phyloP scores from a whole-genome alignment of 176 grass and related monocot genomes.

The Elaeis guineensis region DNA sequence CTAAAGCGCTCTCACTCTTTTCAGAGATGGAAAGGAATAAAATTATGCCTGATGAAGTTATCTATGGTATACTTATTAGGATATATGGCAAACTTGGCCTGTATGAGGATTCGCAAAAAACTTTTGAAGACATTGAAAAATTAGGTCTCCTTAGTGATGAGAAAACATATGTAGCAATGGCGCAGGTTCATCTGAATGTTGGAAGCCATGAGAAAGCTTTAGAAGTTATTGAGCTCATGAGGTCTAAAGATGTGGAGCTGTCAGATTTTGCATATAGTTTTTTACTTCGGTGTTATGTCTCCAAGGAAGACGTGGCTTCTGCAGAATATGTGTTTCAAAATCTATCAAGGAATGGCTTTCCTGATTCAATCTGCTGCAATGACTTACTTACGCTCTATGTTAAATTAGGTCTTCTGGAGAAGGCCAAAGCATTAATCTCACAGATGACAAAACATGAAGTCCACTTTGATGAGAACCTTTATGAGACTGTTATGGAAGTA shows the following conservation, averaged over 20 bases:
- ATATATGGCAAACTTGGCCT: conserved; percentile 79
- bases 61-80: conserved; percentile 86
- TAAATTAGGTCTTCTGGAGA: conserved; percentile 52
- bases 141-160: conserved; percentile 47
- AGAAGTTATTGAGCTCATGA: conserved; percentile 58
- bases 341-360: conserved; percentile 30
- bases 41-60: conserved; percentile 70
- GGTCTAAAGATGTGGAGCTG: conserved; percentile 38
- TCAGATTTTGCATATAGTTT: conserved; percentile 49
- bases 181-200: conserved; percentile 62
- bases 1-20: conserved; percentile 70
- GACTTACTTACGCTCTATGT: conserved; percentile 65
- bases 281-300: conserved; percentile 62
- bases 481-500: conserved; percentile 65
- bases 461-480: conserved; percentile 55
- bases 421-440: conserved; percentile 51
- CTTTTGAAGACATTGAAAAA: conserved; percentile 59
- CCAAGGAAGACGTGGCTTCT: conserved; percentile 49
- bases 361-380: conserved; percentile 52
- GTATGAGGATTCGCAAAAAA: conserved; percentile 55
- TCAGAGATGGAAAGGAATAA: conserved; percentile 57
- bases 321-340: conserved; percentile 58
- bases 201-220: conserved; percentile 50
- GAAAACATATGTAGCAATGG: conserved; percentile 87
- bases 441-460: conserved; percentile 36